Evolutionary conservation across 768 basidiomycete genomes (phyloP), one percentile per base, ranked within the genome.

Genomic region (Boletus fagicola): DNA sequence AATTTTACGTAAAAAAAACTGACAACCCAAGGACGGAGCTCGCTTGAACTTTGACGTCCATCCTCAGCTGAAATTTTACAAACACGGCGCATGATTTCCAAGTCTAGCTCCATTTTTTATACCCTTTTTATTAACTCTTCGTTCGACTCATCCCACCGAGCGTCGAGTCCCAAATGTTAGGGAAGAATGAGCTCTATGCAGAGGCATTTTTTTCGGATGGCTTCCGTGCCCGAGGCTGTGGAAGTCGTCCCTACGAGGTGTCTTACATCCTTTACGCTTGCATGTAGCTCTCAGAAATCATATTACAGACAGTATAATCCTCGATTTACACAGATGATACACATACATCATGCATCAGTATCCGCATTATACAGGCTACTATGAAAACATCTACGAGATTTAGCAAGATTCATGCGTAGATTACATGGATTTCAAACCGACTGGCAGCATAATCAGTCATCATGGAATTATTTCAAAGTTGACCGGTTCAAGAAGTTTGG

Each of bases 221-320:
- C 72, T 77, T 71, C 67, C 74, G 63, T 54, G 24, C 60, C 58
- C 57, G 24, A n/a, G n/a, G 4, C 38, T 7, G 61, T 75, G 68
- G 66, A 71, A 63, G 66, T 69, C 63, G 78, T 76, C 83, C 83
- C 83, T 85, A 86, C 83, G 83, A 84, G 82, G 75, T 82, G 81
- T 72, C 80, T 75, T 52, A 86, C 77, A 84, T 68, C 35, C 44
- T 10, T 33, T 1, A 15, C 33, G 33, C 12, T 13, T 13, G 5
- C 10, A 8, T 9, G 15, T 6, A 45, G 13, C 13, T 44, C 7
- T 24, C 24, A n/a, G n/a, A n/a, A n/a, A n/a, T n/a, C n/a, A n/a
- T n/a, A n/a, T n/a, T n/a, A 18, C 11, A 31, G 6, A 20, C n/a
- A 12, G 7, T 13, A 16, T 11, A 5, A 18, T 12, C n/a, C 20